Conservation (phyloP, 2,329 filamentous ascomycete genomes). For the Didymella glomerata region DNA sequence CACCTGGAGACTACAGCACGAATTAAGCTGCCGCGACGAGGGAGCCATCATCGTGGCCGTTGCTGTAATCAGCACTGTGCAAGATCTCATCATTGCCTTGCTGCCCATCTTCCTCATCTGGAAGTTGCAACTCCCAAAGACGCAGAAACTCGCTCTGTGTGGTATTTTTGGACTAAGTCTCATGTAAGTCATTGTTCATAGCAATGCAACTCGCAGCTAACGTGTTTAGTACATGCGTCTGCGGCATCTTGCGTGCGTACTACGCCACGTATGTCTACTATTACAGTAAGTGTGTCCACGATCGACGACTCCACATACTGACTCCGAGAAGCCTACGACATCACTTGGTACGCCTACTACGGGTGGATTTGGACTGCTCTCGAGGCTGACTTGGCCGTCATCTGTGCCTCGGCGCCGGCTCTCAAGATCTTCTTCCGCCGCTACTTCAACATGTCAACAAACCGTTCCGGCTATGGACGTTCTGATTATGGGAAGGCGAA, state of each 20-base stretch:
- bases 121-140: slow-evolving; percentile 54
- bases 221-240: slow-evolving; percentile 41
- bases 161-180: slow-evolving; percentile 56
- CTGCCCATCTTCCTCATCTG: slow-evolving; percentile 57
- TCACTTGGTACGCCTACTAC: slow-evolving; percentile 52
- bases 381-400: slow-evolving; percentile 53
- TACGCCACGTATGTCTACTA: slow-evolving; percentile 47
- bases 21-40: slow-evolving; percentile 51
- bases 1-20: slow-evolving; percentile 41
- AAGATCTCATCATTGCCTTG: slow-evolving; percentile 53
- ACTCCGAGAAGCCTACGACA: slow-evolving; percentile 44
- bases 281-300: slow-evolving; percentile 22
- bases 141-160: slow-evolving; percentile 56
- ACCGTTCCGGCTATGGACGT: slow-evolving; percentile 24
- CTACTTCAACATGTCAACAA: slow-evolving; percentile 43
- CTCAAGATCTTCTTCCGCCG: slow-evolving; percentile 56
- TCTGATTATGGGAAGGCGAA: slow-evolving; percentile 19
- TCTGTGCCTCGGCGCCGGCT: slow-evolving; percentile 55
- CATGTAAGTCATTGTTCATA: slow-evolving; percentile 42
- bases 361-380: slow-evolving; percentile 54
- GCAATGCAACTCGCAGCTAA: neutral
- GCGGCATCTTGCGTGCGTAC: slow-evolving; percentile 50
- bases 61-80: slow-evolving; percentile 50
- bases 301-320: neutral
- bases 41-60: slow-evolving; percentile 50